Evolutionary conservation across 2,329 filamentous ascomycete genomes (phyloP).

Genomic region (Pestalotiopsis sp.): DNA sequence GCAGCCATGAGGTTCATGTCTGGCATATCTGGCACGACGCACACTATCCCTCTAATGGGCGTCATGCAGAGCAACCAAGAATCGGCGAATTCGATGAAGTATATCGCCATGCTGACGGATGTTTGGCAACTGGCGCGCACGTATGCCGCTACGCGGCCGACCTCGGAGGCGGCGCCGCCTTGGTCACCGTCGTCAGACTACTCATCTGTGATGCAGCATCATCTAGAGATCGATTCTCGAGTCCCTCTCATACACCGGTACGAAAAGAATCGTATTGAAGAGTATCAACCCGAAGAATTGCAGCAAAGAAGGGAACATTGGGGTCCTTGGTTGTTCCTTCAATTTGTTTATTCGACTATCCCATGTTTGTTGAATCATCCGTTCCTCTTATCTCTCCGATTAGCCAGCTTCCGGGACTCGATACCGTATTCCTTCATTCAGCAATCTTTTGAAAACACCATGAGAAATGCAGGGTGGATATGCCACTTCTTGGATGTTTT

Average conservation of each 20-base stretch:
- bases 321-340: not conserved
- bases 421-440: not conserved
- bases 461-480: not conserved
- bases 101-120: not conserved
- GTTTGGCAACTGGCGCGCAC: not conserved
- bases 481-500: not conserved
- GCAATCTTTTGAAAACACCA: not conserved
- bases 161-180: not conserved
- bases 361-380: constrained; percentile 3
- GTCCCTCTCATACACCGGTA: not conserved
- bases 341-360: not conserved
- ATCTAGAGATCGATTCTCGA: not conserved
- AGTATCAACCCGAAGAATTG: not conserved
- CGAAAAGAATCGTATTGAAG: not conserved
- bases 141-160: not conserved
- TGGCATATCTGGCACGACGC: not conserved
- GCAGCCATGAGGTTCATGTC: not conserved
- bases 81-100: not conserved
- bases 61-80: not conserved
- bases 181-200: not conserved
- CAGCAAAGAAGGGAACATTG: not conserved
- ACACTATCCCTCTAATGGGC: not conserved
- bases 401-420: not conserved
- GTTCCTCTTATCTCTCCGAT: not conserved
- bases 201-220: not conserved